Base-by-base conservation (phyloP, 345 rosid species). In the Hibiscus syriacus region DNA sequence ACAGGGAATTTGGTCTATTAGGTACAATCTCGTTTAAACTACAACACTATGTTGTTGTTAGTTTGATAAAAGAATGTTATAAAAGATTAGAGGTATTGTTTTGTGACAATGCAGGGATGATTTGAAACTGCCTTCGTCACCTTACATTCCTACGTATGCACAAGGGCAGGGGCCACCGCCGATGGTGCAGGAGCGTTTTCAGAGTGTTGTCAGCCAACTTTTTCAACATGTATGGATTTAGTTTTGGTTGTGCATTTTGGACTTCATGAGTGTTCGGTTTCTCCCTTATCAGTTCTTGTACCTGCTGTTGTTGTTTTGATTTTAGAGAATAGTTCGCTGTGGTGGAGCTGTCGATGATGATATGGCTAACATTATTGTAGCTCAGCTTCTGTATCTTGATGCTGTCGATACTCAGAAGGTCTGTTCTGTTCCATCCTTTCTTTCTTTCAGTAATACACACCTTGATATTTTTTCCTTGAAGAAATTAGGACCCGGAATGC, bases 301-400 rank as follows among this genome's bases (percentile, higher is more conserved):
- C 55, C 63, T 69, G 27, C 63, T 69, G 27, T 62, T 59, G 45
- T 64, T 60, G 7, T 64, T 77, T 67, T 34, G 55, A 56, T n/a
- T 26, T 25, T 48, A 94, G 99, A 91, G 99, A 79, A 94, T 94
- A 68, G 86, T 94, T 74, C 87, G 97, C 2, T 94, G 97, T 45
- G 97, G 99, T 72, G 99, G 99, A 74, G 85, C 99, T 59, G 95
- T 94, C 17, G 99, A 94, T 55, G 97, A 91, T 80, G 96, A 87
- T 72, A 89, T 94, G 96, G 97, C 99, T 1, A 94, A 91, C 81
- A 82, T 86, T 48, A 89, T 94, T 9, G 97, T 94, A 22, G 92
- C 97, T 79, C 99, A 94, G 79, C 96, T 94, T 77, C 87, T 94
- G 13, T 94, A 91, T 72, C 99, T 94, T 52, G 99, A 91, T 82